Conservation (phyloP, 306 rosid species). For the Casuarina glauca region DNA sequence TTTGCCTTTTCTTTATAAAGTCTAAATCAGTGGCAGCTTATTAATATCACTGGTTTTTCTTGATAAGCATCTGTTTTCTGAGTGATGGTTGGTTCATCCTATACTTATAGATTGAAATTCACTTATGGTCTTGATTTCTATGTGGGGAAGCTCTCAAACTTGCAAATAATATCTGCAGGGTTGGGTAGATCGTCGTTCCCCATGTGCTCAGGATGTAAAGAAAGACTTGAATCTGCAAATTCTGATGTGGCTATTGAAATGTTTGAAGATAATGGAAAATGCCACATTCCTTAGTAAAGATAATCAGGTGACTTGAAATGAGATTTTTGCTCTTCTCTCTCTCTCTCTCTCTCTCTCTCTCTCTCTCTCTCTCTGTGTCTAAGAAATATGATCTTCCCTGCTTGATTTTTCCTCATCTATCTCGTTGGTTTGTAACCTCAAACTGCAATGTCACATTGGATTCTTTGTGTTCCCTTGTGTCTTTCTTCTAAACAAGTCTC, state of each 20-base stretch:
- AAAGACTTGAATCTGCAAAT: conserved; percentile 43
- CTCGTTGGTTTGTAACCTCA: conserved; percentile 6
- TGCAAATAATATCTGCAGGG: conserved; percentile 47
- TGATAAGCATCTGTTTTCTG: neutral
- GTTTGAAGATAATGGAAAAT: conserved; percentile 98
- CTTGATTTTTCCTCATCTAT: conserved; percentile 11
- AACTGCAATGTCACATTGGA: conserved; percentile 8
- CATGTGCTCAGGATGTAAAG: conserved; percentile 47
- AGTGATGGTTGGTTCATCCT: neutral
- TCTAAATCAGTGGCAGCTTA: neutral
- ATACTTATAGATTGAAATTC: neutral
- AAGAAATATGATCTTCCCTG: conserved; percentile 9
- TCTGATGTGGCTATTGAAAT: conserved; percentile 61
- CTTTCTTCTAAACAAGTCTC: conserved; percentile 22
- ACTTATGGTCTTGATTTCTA: conserved; percentile 11
- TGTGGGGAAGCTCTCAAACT: conserved; percentile 20
- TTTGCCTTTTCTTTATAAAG: neutral
- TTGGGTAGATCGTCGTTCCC: conserved; percentile 44
- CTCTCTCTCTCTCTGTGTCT: neutral
- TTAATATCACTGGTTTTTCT: neutral
- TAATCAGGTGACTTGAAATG: conserved; percentile 66
- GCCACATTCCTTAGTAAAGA: conserved; percentile 88
- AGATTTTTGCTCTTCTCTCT: conserved; percentile 1
- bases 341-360: neutral
- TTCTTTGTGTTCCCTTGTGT: conserved; percentile 14